Evolutionary conservation across 352 stramenopile genomes (phyloP).

Genomic region (Globisporangium canariense): DNA sequence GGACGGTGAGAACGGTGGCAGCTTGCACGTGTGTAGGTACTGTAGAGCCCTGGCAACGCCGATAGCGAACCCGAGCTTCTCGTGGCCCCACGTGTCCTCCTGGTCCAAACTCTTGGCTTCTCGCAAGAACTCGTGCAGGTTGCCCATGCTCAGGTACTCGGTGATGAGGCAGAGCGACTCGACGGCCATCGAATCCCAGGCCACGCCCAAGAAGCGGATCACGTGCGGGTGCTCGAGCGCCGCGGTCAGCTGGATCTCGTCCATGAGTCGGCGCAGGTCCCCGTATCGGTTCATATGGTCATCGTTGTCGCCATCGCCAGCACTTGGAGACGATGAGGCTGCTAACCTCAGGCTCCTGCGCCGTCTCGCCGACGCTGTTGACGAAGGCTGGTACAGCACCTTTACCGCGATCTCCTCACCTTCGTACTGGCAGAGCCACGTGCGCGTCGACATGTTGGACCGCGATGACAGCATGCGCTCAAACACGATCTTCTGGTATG

Average conservation of each 20-base stretch:
- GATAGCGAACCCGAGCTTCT: slow-evolving; percentile 29
- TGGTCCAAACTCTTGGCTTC: neutral
- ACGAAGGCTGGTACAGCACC: slow-evolving; percentile 19
- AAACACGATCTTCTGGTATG: slow-evolving; percentile 42
- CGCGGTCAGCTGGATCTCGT: slow-evolving; percentile 35
- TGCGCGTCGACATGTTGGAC: slow-evolving; percentile 6
- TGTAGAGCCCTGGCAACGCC: slow-evolving; percentile 28
- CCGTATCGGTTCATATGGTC: slow-evolving; percentile 3
- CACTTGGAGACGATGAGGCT: neutral
- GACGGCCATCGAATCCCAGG: slow-evolving; percentile 28
- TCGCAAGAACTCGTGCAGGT: slow-evolving; percentile 23
- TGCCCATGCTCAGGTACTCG: slow-evolving; percentile 25
- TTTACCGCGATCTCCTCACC: slow-evolving; percentile 40
- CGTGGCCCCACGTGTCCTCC: slow-evolving; percentile 16
- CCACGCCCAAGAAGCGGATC: slow-evolving; percentile 47
- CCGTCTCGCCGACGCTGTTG: neutral
- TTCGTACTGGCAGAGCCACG: slow-evolving; percentile 38
- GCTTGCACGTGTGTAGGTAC: slow-evolving; percentile 31
- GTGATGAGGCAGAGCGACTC: slow-evolving; percentile 22
- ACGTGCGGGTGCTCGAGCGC: slow-evolving; percentile 49
- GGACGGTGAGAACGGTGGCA: neutral
- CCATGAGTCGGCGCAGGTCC: slow-evolving; percentile 34
- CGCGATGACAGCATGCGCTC: slow-evolving; percentile 19
- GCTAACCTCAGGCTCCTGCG: neutral
- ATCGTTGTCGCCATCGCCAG: neutral